Evolutionary conservation across 78 protist species (phyloP).

Genomic region (Monocercomonoides exilis): DNA sequence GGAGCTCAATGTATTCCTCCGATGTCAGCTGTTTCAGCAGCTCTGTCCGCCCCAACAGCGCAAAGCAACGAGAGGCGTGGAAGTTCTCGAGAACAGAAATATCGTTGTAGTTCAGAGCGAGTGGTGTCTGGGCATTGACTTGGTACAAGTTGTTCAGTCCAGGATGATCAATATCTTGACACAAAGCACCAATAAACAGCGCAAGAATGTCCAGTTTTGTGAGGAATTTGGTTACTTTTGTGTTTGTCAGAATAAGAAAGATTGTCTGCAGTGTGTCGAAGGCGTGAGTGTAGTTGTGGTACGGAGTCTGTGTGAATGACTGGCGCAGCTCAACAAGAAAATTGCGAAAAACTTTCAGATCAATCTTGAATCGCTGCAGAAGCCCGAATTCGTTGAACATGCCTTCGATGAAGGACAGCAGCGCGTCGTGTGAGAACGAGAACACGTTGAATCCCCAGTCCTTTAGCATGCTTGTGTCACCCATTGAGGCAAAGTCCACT

Average conservation of each 20-base stretch:
- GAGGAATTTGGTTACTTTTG: slow-evolving; percentile 33
- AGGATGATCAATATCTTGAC: slow-evolving; percentile 78
- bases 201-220: slow-evolving; percentile 46
- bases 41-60: not conserved
- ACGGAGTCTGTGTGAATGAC: slow-evolving; percentile 37
- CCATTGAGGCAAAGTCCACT: not conserved
- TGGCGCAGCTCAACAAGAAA: not conserved
- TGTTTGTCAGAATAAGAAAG: slow-evolving; percentile 26
- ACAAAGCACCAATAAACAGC: slow-evolving; percentile 51
- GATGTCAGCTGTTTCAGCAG: slow-evolving; percentile 2
- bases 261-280: slow-evolving; percentile 64
- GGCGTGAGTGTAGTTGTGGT: slow-evolving; percentile 77
- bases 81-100: slow-evolving; percentile 65
- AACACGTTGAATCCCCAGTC: slow-evolving; percentile 2
- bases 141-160: slow-evolving; percentile 56
- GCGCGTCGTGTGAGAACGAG: not conserved
- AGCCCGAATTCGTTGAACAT: slow-evolving; percentile 16
- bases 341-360: not conserved
- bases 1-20: not conserved
- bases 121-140: slow-evolving; percentile 47
- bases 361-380: not conserved
- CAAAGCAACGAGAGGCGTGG: slow-evolving; percentile 44
- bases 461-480: slow-evolving; percentile 7
- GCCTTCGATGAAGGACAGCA: not conserved
- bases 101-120: slow-evolving; percentile 66